Conservation (phyloP, 768 basidiomycete genomes). For the Termitomyces sp. region DNA sequence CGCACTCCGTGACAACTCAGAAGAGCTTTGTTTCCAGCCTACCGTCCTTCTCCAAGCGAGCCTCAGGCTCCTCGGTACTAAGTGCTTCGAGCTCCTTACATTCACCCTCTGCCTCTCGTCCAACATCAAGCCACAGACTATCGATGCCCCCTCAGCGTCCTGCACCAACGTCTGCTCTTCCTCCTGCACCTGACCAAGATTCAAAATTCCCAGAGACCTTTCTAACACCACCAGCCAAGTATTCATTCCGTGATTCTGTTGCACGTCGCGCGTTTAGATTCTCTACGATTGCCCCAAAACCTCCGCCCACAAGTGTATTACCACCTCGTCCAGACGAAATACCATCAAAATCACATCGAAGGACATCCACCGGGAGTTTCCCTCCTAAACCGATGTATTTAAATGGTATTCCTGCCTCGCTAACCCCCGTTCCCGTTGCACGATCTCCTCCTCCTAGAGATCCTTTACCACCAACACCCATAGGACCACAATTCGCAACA, state of each 20-base stretch:
- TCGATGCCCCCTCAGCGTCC: constrained; percentile 73
- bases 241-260: constrained; percentile 52
- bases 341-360: constrained; percentile 24
- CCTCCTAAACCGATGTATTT: constrained; percentile 17
- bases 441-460: constrained; percentile 15
- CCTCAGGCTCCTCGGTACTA: constrained; percentile 43
- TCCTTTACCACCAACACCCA: constrained; percentile 16
- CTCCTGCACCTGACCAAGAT: constrained; percentile 51
- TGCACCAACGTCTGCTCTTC: constrained; percentile 63
- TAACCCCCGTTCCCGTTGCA: constrained; percentile 25
- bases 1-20: constrained; percentile 30
- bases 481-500: constrained; percentile 16
- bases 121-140: constrained; percentile 42
- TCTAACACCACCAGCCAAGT: constrained; percentile 22
- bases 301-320: constrained; percentile 52
- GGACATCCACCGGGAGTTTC: constrained; percentile 31
- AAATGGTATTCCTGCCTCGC: constrained; percentile 41
- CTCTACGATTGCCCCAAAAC: constrained; percentile 58
- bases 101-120: constrained; percentile 25
- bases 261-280: constrained; percentile 52
- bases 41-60: constrained; percentile 49
- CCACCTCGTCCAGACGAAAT: constrained; percentile 68
- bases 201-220: constrained; percentile 14
- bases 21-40: constrained; percentile 39
- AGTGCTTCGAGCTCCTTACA: constrained; percentile 40